Base-by-base conservation (phyloP, 148 eudicot species). In the Camellia granthamiana region DNA sequence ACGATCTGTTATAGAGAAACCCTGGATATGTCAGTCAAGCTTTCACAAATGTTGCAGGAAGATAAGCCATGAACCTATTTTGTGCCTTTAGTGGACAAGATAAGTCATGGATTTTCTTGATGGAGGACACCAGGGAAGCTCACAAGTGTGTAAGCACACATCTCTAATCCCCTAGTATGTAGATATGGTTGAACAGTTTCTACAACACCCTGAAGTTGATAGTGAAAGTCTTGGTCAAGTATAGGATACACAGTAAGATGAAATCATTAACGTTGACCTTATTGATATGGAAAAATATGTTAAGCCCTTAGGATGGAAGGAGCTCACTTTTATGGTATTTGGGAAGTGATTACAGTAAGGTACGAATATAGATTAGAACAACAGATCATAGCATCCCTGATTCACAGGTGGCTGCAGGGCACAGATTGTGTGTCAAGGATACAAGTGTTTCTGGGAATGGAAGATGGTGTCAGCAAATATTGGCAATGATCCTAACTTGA, bases 61-160 rank as follows among this genome's bases (percentile, higher is more conserved):
- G 18, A 5, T 54, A 72, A 72, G 46, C 44, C 23, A 23, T 4
- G 12, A 19, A 51, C 56, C 30, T 47, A 18, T 47, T 3, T 49
- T 71, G 38, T 49, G 30, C 5, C 56, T n/a, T 47, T 19, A 71
- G 23, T 19, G 74, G 56, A 47, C 58, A 51, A 71, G 38, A 46
- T n/a, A 51, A 19, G 6, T 51, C 7, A 47, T 47, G 15, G 41
- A 51, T 16, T 30, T 30, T 30, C 21, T 58, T 15, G 66, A 42
- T 14, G 58, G 4, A 59, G 65, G 59, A 75, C 13, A 42, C 59
- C 38, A 79, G 38, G 30, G 46, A 64, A 72, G 70, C 77, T 46
- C 13, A 79, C 23, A 59, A 18, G 77, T 61, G 61, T n/a, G 46
- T 55, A 71, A 59, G 62, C 16, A 56, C 10, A 42, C 58, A 52